A percentile compares a stretch with the other conserved stretches of the same genome.
Conservation (phyloP, 106 monocot species). For the Xerophyta viscosa region DNA sequence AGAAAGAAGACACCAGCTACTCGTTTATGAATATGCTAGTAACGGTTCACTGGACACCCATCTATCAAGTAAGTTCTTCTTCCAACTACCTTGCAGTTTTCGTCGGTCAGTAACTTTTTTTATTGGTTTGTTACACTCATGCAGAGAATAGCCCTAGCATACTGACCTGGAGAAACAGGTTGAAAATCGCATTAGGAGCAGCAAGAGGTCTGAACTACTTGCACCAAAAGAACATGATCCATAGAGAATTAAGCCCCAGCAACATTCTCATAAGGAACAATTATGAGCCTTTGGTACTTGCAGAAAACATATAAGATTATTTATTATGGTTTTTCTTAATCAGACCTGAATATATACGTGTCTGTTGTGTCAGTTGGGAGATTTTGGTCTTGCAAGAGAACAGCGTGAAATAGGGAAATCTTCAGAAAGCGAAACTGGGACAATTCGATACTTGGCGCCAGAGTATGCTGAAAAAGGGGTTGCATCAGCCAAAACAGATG, state of each 20-base stretch:
- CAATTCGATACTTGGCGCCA: slow-evolving; percentile 38
- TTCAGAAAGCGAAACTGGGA: slow-evolving; percentile 20
- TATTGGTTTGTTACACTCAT: too few species aligned
- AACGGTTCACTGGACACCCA: slow-evolving; percentile 35
- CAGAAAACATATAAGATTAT: background rate
- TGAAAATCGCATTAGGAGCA: slow-evolving; percentile 32
- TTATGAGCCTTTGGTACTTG: slow-evolving; percentile 31
- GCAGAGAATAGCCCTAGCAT: slow-evolving; percentile 18
- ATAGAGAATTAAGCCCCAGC: slow-evolving; percentile 40
- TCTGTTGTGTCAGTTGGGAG: slow-evolving; percentile 25
- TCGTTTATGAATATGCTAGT: slow-evolving; percentile 42
- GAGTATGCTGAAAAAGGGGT: slow-evolving; percentile 36
- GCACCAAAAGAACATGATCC: slow-evolving; percentile 31
- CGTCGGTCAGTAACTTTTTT: too few species aligned
- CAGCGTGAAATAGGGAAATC: slow-evolving; percentile 3
- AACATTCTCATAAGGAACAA: slow-evolving; percentile 34
- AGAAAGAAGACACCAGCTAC: slow-evolving; percentile 26
- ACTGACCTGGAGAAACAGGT: slow-evolving; percentile 28
- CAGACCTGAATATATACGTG: too few species aligned
- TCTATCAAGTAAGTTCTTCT: slow-evolving; percentile 43
- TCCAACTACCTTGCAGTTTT: too few species aligned
- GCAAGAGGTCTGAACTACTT: slow-evolving; percentile 43
- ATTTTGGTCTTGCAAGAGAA: slow-evolving; percentile 36
- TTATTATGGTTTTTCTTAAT: background rate
- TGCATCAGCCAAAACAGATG: slow-evolving; percentile 34